Conservation (phyloP, 768 basidiomycete genomes). For the Mycena rebaudengoi region DNA sequence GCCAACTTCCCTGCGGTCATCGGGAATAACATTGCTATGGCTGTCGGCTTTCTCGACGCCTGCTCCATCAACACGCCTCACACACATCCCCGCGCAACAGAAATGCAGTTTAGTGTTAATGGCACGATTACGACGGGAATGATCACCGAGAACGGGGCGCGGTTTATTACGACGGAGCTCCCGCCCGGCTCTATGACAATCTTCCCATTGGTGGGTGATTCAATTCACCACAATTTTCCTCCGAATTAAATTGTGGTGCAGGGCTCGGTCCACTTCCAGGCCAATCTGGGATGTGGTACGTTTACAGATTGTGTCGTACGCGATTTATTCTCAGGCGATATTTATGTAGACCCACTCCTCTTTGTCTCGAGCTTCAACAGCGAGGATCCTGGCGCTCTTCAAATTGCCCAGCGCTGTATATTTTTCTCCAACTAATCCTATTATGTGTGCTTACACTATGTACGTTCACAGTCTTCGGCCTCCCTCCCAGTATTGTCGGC, state of each 20-base stretch:
- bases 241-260: too few species aligned
- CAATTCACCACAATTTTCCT: too few species aligned
- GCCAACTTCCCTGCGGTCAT: constrained; percentile 32
- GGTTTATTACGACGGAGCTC: constrained; percentile 28
- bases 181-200: constrained; percentile 26
- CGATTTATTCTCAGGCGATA: constrained; percentile 30
- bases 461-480: constrained; percentile 24
- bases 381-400: constrained; percentile 23
- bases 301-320: constrained; percentile 30
- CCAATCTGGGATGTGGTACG: constrained; percentile 29
- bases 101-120: constrained; percentile 31
- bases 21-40: constrained; percentile 27
- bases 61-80: constrained; percentile 32
- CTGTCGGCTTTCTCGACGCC: constrained; percentile 23
- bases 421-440: not conserved
- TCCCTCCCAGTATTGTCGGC: constrained; percentile 28
- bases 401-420: constrained; percentile 30
- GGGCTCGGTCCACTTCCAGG: constrained; percentile 30
- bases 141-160: constrained; percentile 30
- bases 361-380: constrained; percentile 28
- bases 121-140: constrained; percentile 30
- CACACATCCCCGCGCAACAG: constrained; percentile 31
- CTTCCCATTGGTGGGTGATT: constrained; percentile 25
- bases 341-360: constrained; percentile 17
- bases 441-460: not conserved